Evolutionary conservation across 129 eudicot species (phyloP).

Genomic region (Solidago caesia): DNA sequence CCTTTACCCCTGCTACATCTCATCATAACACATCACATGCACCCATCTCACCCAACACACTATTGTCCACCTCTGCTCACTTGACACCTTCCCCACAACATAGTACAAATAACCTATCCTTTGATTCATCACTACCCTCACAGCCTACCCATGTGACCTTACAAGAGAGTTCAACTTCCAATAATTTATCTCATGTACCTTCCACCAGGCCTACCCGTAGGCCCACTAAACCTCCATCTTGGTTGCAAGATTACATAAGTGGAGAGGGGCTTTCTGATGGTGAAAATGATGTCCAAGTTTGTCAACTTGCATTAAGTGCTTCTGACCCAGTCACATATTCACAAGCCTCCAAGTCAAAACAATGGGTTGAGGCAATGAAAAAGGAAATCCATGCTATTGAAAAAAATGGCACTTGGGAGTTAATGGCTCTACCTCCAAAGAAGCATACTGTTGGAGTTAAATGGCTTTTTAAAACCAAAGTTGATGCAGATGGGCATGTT

Average conservation of each 20-base stretch:
- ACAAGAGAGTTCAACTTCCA: too few relatives aligned
- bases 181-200: too few relatives aligned
- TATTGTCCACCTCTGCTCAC: too few relatives aligned
- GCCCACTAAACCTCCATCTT: too few relatives aligned
- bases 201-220: too few relatives aligned
- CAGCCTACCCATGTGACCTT: too few relatives aligned
- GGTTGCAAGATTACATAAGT: background rate
- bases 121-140: too few relatives aligned
- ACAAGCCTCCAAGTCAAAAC: background rate
- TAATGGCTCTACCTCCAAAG: background rate
- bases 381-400: background rate
- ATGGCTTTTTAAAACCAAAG: background rate
- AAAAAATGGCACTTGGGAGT: background rate
- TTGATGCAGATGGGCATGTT: background rate
- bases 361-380: background rate
- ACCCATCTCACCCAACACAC: too few relatives aligned
- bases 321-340: background rate
- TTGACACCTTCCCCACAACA: too few relatives aligned
- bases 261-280: background rate
- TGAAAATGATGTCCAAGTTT: background rate
- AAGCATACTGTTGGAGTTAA: background rate
- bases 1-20: too few relatives aligned
- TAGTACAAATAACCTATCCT: too few relatives aligned
- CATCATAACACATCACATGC: too few relatives aligned
- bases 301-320: background rate